Conservation (phyloP, 2,329 filamentous ascomycete genomes). For the Thielaviopsis populi region DNA sequence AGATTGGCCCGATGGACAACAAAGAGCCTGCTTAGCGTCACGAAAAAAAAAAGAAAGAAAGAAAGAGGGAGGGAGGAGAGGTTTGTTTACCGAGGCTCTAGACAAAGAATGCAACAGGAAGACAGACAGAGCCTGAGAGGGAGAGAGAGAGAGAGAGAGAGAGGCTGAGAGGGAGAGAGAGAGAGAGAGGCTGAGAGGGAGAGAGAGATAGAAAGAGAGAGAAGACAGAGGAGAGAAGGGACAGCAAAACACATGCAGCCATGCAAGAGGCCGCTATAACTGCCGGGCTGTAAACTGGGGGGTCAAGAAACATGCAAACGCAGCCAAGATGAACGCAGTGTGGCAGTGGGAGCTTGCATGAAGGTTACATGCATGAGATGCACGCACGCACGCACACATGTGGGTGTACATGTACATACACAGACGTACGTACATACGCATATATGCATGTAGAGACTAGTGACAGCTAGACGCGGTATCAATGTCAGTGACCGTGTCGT, state of each 20-base stretch:
- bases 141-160: neutral
- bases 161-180: no score
- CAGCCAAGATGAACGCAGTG: no score
- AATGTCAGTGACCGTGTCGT: no score
- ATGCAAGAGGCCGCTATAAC: no score
- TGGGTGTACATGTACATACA: no score
- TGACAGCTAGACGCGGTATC: neutral
- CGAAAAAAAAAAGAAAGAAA: neutral
- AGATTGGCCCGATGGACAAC: no score
- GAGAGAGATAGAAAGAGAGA: no score
- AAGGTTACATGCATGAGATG: neutral
- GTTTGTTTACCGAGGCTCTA: neutral
- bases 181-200: no score
- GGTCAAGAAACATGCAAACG: neutral
- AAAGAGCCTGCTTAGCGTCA: neutral
- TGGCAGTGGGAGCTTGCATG: no score
- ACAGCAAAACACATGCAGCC: no score
- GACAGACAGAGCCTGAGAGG: neutral
- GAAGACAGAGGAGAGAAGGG: no score
- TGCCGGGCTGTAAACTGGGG: neutral
- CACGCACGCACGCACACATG: constrained; percentile 1
- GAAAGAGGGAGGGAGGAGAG: neutral
- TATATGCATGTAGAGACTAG: neutral
- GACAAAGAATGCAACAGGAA: neutral
- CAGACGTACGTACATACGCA: neutral